Conservation (phyloP, 2,329 filamentous ascomycete species). For the Aspergillus pseudonomiae region DNA sequence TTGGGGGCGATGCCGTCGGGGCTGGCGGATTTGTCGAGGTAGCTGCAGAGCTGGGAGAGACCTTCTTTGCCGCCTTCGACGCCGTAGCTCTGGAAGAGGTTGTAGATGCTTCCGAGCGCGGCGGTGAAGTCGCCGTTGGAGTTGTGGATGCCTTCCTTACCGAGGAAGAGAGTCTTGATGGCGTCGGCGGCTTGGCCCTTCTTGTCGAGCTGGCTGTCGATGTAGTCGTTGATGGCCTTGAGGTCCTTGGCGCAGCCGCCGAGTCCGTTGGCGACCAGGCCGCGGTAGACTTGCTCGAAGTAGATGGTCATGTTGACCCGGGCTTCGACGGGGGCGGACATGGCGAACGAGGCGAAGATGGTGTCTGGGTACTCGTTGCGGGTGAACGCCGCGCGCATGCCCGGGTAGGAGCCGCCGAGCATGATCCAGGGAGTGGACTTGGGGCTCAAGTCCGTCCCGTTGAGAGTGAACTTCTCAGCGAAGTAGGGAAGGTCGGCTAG, state of each 20-base stretch:
- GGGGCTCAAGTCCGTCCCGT: conserved; percentile 43
- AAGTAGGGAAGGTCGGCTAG: conserved; percentile 52
- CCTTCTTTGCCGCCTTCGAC: conserved; percentile 37
- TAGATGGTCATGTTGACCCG: conserved; percentile 55
- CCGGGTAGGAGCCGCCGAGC: conserved; percentile 51
- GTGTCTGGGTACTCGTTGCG: conserved; percentile 47
- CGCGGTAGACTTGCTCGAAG: conserved; percentile 53
- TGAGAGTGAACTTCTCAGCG: conserved; percentile 42
- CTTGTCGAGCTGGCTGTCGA: conserved; percentile 49
- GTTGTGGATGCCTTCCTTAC: conserved; percentile 49
- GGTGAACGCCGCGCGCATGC: conserved; percentile 48
- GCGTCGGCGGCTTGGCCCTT: conserved; percentile 37
- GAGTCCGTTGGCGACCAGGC: conserved; percentile 53
- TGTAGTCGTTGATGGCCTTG: conserved; percentile 51
- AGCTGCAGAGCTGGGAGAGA: conserved; percentile 50
- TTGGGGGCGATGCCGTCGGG: conserved; percentile 45
- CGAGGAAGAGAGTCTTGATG: conserved; percentile 55
- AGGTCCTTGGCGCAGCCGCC: conserved; percentile 55
- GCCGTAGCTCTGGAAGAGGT: conserved; percentile 50
- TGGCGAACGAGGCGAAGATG: conserved; percentile 45
- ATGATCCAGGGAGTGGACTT: conserved; percentile 49
- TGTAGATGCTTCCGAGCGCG: conserved; percentile 44
- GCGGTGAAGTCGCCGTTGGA: conserved; percentile 52
- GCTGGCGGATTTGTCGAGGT: conserved; percentile 43
- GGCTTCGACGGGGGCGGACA: conserved; percentile 51